phyloP scores from a whole-genome alignment of 2,329 filamentous ascomycete genomes.

The Penicillium sp. region DNA sequence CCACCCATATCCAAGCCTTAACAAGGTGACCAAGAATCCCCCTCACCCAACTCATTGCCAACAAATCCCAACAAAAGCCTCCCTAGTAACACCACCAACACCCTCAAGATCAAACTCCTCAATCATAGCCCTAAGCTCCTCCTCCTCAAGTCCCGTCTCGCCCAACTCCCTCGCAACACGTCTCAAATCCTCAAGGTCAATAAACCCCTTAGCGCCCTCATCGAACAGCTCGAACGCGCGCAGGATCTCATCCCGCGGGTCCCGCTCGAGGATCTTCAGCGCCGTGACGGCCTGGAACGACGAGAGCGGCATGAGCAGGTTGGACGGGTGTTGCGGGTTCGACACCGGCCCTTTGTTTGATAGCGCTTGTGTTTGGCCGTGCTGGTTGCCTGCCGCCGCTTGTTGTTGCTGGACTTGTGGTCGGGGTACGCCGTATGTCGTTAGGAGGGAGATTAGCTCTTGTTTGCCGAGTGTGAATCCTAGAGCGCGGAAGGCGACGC shows the following conservation, averaged over 20 bases:
- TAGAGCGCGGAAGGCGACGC: constrained; percentile 91
- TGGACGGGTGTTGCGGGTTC: constrained; percentile 58
- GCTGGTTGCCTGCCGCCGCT: constrained; percentile 1
- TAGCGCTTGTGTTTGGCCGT: constrained; percentile 33
- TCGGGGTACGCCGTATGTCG: constrained; percentile 73
- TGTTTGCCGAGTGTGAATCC: constrained; percentile 88
- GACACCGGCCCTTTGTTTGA: constrained; percentile 31
- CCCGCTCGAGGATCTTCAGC: constrained; percentile 72
- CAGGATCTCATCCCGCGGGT: constrained; percentile 86
- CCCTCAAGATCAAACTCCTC: constrained; percentile 96
- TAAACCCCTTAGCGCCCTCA: constrained; percentile 83
- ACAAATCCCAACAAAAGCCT: constrained; percentile 67
- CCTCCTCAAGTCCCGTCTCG: constrained; percentile 80
- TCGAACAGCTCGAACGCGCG: constrained; percentile 93
- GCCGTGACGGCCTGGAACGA: constrained; percentile 75
- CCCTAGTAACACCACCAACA: constrained; percentile 69
- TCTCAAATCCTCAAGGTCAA: constrained; percentile 82
- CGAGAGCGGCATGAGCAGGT: constrained; percentile 68
- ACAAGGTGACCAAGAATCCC: neutral
- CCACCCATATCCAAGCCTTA: neutral
- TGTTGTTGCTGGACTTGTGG: constrained; percentile 49
- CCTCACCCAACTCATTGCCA: constrained; percentile 44
- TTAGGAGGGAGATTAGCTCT: constrained; percentile 77
- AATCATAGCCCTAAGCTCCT: constrained; percentile 93
- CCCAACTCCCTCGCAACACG: constrained; percentile 87